Conservation (phyloP, 176 grass and related monocot genomes). For the Leersia perrieri region DNA sequence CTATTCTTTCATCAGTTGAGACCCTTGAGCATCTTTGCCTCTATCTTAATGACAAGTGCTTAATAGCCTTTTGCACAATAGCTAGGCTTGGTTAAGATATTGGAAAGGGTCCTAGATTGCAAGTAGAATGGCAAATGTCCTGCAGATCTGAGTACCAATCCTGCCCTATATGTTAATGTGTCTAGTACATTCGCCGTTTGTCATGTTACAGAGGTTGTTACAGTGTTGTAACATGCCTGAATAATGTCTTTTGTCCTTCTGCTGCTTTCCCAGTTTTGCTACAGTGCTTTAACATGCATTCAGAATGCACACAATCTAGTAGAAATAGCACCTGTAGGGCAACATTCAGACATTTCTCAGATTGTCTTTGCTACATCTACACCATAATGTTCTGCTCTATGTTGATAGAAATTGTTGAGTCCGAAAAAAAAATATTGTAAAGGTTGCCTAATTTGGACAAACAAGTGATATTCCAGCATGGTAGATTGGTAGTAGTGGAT, state of each 20-base stretch:
- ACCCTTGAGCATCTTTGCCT: conserved; percentile 47
- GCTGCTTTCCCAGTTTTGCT: conserved; percentile 6
- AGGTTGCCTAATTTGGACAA: not conserved
- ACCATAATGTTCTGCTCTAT: not conserved
- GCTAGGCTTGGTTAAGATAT: conserved; percentile 25
- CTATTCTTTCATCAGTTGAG: conserved; percentile 28
- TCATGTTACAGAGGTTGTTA: conserved; percentile 38
- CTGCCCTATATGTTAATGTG: conserved; percentile 33
- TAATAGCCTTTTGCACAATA: conserved; percentile 39
- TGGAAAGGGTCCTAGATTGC: conserved; percentile 39
- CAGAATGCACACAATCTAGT: conserved; percentile 22
- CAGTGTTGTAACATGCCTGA: conserved; percentile 41
- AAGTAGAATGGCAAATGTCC: conserved; percentile 35
- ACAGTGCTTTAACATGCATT: conserved; percentile 38
- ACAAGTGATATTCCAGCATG: not conserved
- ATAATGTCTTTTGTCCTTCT: conserved; percentile 4
- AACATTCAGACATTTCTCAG: not conserved
- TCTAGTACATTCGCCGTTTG: conserved; percentile 29
- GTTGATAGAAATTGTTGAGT: not conserved
- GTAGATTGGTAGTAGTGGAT: not conserved
- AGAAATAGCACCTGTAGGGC: not conserved
- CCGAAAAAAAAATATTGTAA: not conserved
- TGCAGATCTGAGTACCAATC: conserved; percentile 51
- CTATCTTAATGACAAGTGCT: conserved; percentile 69
- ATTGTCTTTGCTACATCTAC: not conserved